Conservation (phyloP, 352 stramenopile species). For the Phytophthora palmivora region DNA sequence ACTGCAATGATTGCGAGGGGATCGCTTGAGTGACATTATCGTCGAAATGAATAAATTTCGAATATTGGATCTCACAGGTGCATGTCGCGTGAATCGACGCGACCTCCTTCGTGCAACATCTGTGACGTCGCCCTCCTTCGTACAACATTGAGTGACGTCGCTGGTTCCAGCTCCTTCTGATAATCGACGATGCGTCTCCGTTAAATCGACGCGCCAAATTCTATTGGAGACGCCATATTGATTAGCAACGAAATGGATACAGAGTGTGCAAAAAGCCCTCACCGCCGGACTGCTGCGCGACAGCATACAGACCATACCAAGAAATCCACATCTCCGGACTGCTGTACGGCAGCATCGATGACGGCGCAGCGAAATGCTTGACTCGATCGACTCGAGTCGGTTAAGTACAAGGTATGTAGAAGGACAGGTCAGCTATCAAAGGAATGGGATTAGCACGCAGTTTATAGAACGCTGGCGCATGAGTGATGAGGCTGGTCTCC, state of each 20-base stretch:
- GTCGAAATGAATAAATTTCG: neutral
- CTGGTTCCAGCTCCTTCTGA: constrained; percentile 2
- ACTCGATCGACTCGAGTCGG: too few species aligned
- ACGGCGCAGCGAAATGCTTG: neutral
- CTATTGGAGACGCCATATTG: neutral
- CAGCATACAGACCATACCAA: too few species aligned
- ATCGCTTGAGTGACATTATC: neutral
- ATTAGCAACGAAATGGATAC: neutral
- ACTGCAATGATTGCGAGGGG: neutral
- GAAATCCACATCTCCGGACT: neutral
- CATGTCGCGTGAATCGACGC: constrained; percentile 22
- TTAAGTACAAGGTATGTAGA: too few species aligned
- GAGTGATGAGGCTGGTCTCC: neutral
- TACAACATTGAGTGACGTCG: constrained; percentile 23
- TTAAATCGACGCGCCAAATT: constrained; percentile 14
- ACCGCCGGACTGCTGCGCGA: neutral
- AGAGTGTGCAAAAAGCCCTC: neutral
- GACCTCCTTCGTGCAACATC: constrained; percentile 6
- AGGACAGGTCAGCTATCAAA: neutral
- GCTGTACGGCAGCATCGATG: neutral
- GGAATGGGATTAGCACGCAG: neutral
- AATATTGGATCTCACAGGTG: constrained; percentile 1
- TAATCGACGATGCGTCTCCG: constrained; percentile 6
- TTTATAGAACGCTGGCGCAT: constrained; percentile 3
- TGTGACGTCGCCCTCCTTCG: neutral